Conservation (phyloP, 129 eudicot species). For the Tagetes patula region DNA sequence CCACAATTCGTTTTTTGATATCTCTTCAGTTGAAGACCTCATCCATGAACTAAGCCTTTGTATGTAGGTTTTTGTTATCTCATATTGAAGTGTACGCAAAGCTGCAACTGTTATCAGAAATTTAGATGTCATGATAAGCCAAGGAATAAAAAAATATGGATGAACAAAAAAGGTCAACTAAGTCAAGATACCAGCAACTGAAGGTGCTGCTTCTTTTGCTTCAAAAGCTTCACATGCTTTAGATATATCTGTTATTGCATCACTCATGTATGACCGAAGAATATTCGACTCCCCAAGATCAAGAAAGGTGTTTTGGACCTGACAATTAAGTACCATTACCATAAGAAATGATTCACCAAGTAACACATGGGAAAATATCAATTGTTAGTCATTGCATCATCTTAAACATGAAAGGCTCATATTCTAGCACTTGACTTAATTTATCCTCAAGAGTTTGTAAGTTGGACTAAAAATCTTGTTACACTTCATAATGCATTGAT, state of each 20-base stretch:
- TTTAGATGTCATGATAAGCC: slow-evolving; percentile 18
- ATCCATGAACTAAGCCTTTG: slow-evolving; percentile 94
- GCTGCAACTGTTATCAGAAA: slow-evolving; percentile 57
- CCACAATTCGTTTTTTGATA: slow-evolving; percentile 84
- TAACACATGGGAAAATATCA: neutral
- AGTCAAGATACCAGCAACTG: slow-evolving; percentile 59
- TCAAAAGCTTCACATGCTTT: slow-evolving; percentile 89
- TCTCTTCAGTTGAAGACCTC: slow-evolving; percentile 74
- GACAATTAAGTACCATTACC: slow-evolving; percentile 17
- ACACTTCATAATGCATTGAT: slow-evolving; percentile 8
- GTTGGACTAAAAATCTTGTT: neutral
- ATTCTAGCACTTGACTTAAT: slow-evolving; percentile 4
- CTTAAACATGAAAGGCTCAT: neutral
- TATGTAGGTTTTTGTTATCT: slow-evolving; percentile 75
- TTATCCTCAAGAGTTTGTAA: neutral
- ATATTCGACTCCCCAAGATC: slow-evolving; percentile 89
- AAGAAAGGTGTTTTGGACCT: slow-evolving; percentile 80
- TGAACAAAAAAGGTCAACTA: slow-evolving; percentile 14
- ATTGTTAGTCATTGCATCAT: neutral
- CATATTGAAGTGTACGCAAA: slow-evolving; percentile 70
- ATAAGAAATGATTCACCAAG: neutral
- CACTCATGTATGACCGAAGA: slow-evolving; percentile 73
- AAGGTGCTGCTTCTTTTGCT: slow-evolving; percentile 88
- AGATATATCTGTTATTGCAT: slow-evolving; percentile 80
- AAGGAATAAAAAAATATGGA: slow-evolving; percentile 15